Conservation (phyloP, 2,329 filamentous ascomycete species). For the Talaromyces marneffei region DNA sequence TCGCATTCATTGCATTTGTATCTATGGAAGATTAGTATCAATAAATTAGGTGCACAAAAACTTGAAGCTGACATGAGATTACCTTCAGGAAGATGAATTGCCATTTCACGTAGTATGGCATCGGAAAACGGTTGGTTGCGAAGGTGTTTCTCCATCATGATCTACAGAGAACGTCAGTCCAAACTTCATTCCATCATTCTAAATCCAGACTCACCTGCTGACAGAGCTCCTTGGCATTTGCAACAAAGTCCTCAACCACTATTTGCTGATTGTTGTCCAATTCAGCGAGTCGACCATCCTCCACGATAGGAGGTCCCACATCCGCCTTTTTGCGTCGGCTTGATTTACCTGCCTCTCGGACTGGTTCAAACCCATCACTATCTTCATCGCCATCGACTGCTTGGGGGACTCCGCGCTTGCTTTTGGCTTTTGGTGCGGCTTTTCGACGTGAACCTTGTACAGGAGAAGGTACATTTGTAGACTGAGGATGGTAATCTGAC, state of each 20-base stretch:
- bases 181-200: not conserved
- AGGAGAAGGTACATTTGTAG: slow-evolving; percentile 64
- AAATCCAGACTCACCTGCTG: slow-evolving; percentile 31
- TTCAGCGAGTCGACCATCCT: slow-evolving; percentile 37
- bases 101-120: slow-evolving; percentile 44
- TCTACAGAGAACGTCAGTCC: slow-evolving; percentile 23
- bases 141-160: slow-evolving; percentile 40
- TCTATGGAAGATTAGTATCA: slow-evolving; percentile 25
- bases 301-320: slow-evolving; percentile 44
- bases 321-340: slow-evolving; percentile 22
- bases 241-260: slow-evolving; percentile 45
- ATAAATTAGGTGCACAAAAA: not conserved
- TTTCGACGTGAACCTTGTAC: slow-evolving; percentile 42
- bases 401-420: slow-evolving; percentile 20
- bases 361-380: slow-evolving; percentile 40
- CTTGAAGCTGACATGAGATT: slow-evolving; percentile 7
- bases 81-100: slow-evolving; percentile 42
- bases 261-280: slow-evolving; percentile 40
- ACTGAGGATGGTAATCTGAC: slow-evolving; percentile 49
- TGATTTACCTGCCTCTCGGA: slow-evolving; percentile 32
- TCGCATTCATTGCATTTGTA: slow-evolving; percentile 33
- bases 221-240: slow-evolving; percentile 39
- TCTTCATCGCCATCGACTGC: slow-evolving; percentile 32
- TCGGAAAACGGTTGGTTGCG: slow-evolving; percentile 45
- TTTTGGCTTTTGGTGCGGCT: slow-evolving; percentile 20